A percentile compares a stretch with the other conserved stretches of the same genome.
These are phyloP conservation scores for Neofusicoccum ribis DNA, from an alignment of 2,329 filamentous ascomycete genomes.

Conservation along the genomic window DNA sequence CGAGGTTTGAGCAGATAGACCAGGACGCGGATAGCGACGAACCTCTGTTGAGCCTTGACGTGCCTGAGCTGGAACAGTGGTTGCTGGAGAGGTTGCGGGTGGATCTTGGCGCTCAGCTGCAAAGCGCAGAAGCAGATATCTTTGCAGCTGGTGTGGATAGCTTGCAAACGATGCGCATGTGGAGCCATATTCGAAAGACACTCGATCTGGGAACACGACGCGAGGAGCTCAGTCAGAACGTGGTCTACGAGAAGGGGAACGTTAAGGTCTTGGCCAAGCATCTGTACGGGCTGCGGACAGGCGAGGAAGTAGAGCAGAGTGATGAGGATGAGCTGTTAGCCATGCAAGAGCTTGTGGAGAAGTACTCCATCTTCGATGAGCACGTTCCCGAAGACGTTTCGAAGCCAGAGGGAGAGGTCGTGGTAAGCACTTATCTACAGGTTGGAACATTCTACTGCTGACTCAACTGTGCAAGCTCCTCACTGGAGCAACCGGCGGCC, in stretches of 20 bases:
- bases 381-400: slow-evolving; percentile 24
- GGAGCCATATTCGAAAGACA: slow-evolving; percentile 36
- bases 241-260: slow-evolving; percentile 60
- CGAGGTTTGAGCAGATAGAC: slow-evolving; percentile 22
- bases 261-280: slow-evolving; percentile 48
- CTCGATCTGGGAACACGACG: slow-evolving; percentile 50
- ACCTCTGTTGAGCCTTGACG: slow-evolving; percentile 25
- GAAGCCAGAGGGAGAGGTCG: slow-evolving; percentile 21
- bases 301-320: slow-evolving; percentile 33
- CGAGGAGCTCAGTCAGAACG: slow-evolving; percentile 51
- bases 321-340: slow-evolving; percentile 47
- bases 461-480: slow-evolving; percentile 41
- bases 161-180: slow-evolving; percentile 58
- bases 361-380: slow-evolving; percentile 42
- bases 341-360: slow-evolving; percentile 49
- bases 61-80: slow-evolving; percentile 35
- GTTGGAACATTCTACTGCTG: background rate
- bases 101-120: slow-evolving; percentile 21
- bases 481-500: slow-evolving; percentile 66
- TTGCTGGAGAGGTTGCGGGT: slow-evolving; percentile 26
- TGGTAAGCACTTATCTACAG: background rate
- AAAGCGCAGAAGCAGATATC: slow-evolving; percentile 53
- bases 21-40: background rate
- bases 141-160: slow-evolving; percentile 61
- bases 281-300: slow-evolving; percentile 46